These are phyloP conservation scores for Solanum phureja DNA, from an alignment of 257 asterid genomes.

Conservation along the genomic window DNA sequence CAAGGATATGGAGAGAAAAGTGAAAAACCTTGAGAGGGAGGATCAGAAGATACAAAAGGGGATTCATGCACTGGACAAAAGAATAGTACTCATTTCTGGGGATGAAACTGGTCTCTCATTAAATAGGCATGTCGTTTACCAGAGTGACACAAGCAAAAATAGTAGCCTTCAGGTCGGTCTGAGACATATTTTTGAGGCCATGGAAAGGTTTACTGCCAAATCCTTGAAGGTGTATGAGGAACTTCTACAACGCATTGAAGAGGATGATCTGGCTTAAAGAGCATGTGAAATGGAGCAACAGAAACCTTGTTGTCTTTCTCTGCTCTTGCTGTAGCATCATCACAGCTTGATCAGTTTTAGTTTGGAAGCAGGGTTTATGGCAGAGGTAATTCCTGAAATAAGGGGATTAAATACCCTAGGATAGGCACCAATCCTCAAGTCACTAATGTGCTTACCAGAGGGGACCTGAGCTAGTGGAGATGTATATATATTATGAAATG, in stretches of 20 bases:
- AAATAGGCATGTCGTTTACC: conserved; percentile 62
- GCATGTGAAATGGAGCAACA: neutral
- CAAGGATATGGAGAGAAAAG: conserved; percentile 62
- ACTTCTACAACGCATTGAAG: conserved; percentile 65
- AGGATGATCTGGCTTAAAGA: conserved; percentile 43
- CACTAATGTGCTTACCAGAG: neutral
- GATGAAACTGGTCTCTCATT: conserved; percentile 35
- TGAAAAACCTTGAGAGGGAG: conserved; percentile 74
- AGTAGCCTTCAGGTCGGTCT: conserved; percentile 65
- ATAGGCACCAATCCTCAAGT: neutral
- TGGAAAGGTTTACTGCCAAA: conserved; percentile 63
- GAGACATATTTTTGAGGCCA: conserved; percentile 74
- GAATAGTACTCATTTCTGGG: conserved; percentile 42
- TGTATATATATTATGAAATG: neutral
- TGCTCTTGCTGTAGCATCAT: neutral
- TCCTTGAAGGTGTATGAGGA: conserved; percentile 74
- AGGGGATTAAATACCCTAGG: neutral
- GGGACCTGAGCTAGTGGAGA: neutral
- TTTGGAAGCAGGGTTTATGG: neutral
- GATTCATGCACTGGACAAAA: conserved; percentile 72
- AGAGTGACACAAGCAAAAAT: conserved; percentile 65
- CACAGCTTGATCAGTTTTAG: neutral
- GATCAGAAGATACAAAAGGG: conserved; percentile 80
- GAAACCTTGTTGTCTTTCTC: neutral
- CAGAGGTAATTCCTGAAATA: neutral